Base-by-base conservation (phyloP, 225 moss, liverwort and hornwort species). In the Straminergon stramineum region DNA sequence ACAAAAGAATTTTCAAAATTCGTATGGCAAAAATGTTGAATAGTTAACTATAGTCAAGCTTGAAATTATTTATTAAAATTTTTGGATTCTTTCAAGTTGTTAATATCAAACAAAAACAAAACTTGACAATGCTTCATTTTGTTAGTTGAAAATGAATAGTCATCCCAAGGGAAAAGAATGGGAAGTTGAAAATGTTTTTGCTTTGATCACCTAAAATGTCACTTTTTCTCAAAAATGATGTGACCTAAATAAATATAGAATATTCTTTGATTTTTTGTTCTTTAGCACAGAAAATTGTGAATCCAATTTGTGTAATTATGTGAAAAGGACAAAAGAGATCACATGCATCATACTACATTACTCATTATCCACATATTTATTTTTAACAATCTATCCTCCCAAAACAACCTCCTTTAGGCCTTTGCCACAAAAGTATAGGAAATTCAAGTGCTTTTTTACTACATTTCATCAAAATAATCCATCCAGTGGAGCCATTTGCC, bases 371-470 rank as follows among this genome's bases (percentile, higher is more conserved):
- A 3, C 8, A 17, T 6, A 17, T 75, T 45, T 45, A 30, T 45
- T 45, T 43, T 74, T 3, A 17, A 16, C 1, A 0, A 74, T 74
- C 6, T 28, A n/a, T n/a, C n/a, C n/a, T n/a, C n/a, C n/a, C n/a
- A 28, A 17, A 30, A 10, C 0, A 0, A 10, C 1, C 3, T 17
- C 4, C 2, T 10, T 48, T 11, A 30, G 6, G 6, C 7, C 9
- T 45, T 48, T 48, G 45, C 2, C 4, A 17, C 48, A 74, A 17
- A 10, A 45, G 1, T 30, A 17, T 28, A 74, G 4, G 45, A 73
- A 43, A 45, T 41, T 27, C 1, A 9, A 0, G 14, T 14, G 15
- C 5, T 14, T 43, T 71, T 17, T 45, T 28, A 74, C 2, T 28
- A 45, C 16, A 45, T 45, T 10, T 74, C 0, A 0, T 3, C 30